Conservation (phyloP, 2,329 filamentous ascomycete genomes). For the Pyrenochaeta sp. region DNA sequence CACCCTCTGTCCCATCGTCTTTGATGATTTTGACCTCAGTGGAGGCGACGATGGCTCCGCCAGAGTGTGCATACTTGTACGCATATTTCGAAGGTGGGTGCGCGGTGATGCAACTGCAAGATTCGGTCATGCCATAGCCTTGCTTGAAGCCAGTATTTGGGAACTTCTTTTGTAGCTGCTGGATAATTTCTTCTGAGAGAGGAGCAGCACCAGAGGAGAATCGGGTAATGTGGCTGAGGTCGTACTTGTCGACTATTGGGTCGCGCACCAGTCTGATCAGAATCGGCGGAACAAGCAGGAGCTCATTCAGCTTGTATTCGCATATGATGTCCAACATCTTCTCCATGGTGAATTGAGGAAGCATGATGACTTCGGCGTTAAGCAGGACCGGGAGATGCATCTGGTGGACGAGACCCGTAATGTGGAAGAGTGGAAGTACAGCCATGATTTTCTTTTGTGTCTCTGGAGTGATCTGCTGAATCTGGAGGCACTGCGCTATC, state of each 20-base stretch:
- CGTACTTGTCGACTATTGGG: conserved; percentile 62
- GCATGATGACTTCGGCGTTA: conserved; percentile 73
- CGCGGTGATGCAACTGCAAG: conserved; percentile 68
- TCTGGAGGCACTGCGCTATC: conserved; percentile 66
- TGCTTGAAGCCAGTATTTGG: conserved; percentile 70
- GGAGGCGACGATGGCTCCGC: conserved; percentile 65
- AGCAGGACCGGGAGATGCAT: conserved; percentile 70
- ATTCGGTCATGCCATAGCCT: conserved; percentile 75
- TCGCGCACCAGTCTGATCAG: conserved; percentile 69
- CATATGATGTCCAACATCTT: conserved; percentile 57
- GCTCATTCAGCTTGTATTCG: conserved; percentile 60
- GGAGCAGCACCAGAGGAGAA: conserved; percentile 71
- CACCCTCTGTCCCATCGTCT: conserved; percentile 63
- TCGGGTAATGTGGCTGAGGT: conserved; percentile 63
- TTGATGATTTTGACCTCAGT: conserved; percentile 69
- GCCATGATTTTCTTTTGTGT: conserved; percentile 53
- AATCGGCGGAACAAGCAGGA: conserved; percentile 65
- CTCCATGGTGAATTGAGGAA: conserved; percentile 68
- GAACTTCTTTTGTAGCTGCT: conserved; percentile 64
- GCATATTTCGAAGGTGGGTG: conserved; percentile 65
- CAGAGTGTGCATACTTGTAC: conserved; percentile 66
- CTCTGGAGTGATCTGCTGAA: conserved; percentile 53
- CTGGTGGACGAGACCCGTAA: conserved; percentile 51
- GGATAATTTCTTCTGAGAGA: conserved; percentile 65
- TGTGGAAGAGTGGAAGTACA: conserved; percentile 46